Evolutionary conservation across 1,139 yeast species (phyloP).

Genomic region (Nakaseomyces nivariensis): DNA sequence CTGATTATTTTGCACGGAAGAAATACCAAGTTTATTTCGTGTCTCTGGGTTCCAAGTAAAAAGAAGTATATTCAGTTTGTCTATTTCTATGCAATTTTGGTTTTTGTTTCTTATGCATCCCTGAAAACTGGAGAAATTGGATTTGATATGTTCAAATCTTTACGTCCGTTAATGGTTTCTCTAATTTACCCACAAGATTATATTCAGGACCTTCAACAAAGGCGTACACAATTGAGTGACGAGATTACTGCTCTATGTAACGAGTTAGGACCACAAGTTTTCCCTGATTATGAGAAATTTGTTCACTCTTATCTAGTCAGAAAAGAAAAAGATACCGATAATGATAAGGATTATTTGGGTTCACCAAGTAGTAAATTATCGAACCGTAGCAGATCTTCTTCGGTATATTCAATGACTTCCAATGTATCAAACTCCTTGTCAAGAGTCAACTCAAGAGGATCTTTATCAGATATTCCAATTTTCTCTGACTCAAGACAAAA

Average conservation of each 20-base stretch:
- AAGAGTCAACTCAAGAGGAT: conserved; percentile 32
- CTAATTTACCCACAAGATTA: conserved; percentile 41
- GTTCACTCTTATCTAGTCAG: conserved; percentile 7
- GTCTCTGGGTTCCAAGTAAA: conserved; percentile 32
- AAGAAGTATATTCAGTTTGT: conserved; percentile 25
- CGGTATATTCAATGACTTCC: conserved; percentile 23
- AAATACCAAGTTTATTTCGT: conserved; percentile 31
- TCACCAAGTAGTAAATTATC: neutral
- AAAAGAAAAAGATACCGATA: conserved; percentile 7
- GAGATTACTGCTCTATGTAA: conserved; percentile 46
- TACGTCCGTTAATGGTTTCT: conserved; percentile 52
- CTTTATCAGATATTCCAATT: conserved; percentile 32
- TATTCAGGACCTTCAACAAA: conserved; percentile 35
- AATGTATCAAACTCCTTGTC: conserved; percentile 29
- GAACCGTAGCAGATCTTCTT: conserved; percentile 25
- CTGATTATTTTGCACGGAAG: conserved; percentile 35
- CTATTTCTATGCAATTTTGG: conserved; percentile 39
- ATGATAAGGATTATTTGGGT: conserved; percentile 10
- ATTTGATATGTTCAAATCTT: conserved; percentile 57
- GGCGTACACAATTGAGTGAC: conserved; percentile 30
- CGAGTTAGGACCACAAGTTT: conserved; percentile 54
- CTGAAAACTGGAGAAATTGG: conserved; percentile 68
- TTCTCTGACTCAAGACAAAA: conserved; percentile 26
- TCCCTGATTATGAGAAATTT: conserved; percentile 42
- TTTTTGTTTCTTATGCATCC: conserved; percentile 50